A percentile compares a stretch with the other conserved stretches of the same genome.
phyloP scores from a whole-genome alignment of 768 basidiomycete genomes.

The Coprinopsis sp. region DNA sequence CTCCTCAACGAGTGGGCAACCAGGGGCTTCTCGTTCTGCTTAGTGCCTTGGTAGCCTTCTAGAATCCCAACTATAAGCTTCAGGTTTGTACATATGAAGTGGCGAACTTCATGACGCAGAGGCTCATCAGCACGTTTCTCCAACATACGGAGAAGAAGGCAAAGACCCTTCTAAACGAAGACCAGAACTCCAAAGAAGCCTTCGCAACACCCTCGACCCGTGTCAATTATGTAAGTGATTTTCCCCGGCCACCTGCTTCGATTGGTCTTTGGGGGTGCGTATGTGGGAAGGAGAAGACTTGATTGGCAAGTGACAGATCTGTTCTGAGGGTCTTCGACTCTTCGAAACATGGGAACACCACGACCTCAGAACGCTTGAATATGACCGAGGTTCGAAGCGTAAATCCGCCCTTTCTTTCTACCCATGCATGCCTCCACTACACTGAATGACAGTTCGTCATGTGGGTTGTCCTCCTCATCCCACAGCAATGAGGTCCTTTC shows the following conservation, averaged over 20 bases:
- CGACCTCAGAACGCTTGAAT: not conserved
- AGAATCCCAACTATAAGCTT: too few relatives aligned
- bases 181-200: too few relatives aligned
- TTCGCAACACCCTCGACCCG: too few relatives aligned
- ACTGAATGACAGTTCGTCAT: not conserved
- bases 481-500: not conserved
- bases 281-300: not conserved
- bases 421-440: slow-evolving; percentile 2
- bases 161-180: too few relatives aligned
- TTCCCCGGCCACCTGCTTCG: not conserved
- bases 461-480: not conserved
- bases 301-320: slow-evolving; percentile 1
- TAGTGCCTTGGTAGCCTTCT: too few relatives aligned
- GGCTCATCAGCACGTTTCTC: too few relatives aligned
- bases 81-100: too few relatives aligned
- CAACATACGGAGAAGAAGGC: too few relatives aligned
- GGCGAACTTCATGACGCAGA: too few relatives aligned
- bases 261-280: not conserved
- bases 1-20: too few relatives aligned
- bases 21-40: too few relatives aligned
- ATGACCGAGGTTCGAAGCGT: not conserved
- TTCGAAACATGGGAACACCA: slow-evolving; percentile 9
- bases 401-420: not conserved
- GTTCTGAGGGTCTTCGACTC: not conserved
- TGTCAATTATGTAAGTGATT: too few relatives aligned